phyloP scores from a whole-genome alignment of 345 rosid genomes.

The Ricinus communis region DNA sequence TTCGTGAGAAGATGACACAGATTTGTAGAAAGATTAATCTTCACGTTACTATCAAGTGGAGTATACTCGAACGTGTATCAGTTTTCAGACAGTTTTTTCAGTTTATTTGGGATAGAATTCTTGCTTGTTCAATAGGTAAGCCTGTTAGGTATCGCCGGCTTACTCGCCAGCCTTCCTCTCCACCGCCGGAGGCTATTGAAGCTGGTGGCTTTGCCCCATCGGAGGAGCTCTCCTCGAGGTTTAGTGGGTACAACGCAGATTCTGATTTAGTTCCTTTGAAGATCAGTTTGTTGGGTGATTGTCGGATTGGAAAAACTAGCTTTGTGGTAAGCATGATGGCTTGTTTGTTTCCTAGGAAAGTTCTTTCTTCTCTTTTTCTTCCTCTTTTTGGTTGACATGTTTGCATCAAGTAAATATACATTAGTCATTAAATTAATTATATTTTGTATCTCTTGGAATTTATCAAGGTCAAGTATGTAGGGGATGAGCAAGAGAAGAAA shows the following conservation, averaged over 20 bases:
- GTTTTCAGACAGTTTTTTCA: constrained; percentile 60
- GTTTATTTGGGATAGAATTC: constrained; percentile 71
- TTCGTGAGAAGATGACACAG: constrained; percentile 54
- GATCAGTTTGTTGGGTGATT: constrained; percentile 90
- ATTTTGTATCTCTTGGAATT: neutral
- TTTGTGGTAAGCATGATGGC: constrained; percentile 56
- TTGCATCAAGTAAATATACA: neutral
- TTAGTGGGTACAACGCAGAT: constrained; percentile 49
- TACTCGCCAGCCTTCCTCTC: constrained; percentile 35
- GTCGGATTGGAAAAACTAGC: constrained; percentile 90
- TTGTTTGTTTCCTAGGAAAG: neutral
- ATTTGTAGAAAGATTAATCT: constrained; percentile 46
- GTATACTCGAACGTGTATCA: constrained; percentile 52
- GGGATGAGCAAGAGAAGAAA: constrained; percentile 66
- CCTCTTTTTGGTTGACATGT: neutral
- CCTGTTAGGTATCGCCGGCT: constrained; percentile 54
- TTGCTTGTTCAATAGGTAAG: constrained; percentile 72
- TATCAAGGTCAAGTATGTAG: constrained; percentile 70
- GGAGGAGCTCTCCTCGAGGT: constrained; percentile 21
- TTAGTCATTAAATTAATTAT: neutral
- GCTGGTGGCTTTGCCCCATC: neutral
- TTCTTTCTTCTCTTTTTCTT: too few relatives aligned
- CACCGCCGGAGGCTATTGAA: constrained; percentile 28
- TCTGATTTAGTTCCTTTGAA: constrained; percentile 82
- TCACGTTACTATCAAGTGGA: constrained; percentile 57